A percentile compares a stretch with the other conserved stretches of the same genome.
phyloP scores from a whole-genome alignment of 2,329 filamentous ascomycete species.

The Pestalotiopsis sp. region DNA sequence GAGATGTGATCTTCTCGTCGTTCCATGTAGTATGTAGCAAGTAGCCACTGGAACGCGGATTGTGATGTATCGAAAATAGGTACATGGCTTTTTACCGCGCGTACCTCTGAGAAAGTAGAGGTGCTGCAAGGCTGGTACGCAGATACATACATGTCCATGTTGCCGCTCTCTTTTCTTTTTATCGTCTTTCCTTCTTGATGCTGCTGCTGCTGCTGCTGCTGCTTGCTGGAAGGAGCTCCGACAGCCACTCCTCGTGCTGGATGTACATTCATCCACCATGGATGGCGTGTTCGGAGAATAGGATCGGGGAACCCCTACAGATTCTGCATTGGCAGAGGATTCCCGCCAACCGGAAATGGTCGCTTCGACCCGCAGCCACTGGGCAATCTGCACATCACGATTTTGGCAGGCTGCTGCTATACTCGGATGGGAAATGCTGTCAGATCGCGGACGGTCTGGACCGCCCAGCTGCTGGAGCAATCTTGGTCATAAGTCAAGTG shows the following conservation, averaged over 20 bases:
- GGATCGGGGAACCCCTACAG: slow-evolving; percentile 4
- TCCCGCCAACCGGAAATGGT: slow-evolving; percentile 12
- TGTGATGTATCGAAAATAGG: background rate
- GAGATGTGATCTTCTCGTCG: background rate
- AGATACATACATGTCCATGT: background rate
- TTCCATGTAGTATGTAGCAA: background rate
- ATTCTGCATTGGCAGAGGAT: slow-evolving; percentile 8
- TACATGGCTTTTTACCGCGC: background rate
- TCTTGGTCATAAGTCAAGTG: background rate
- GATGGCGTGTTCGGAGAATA: slow-evolving; percentile 11
- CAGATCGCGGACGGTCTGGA: background rate
- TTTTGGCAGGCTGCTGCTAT: background rate
- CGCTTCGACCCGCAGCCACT: background rate
- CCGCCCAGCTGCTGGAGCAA: background rate
- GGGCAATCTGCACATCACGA: slow-evolving; percentile 4
- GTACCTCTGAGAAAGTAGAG: background rate
- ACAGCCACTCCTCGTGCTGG: background rate
- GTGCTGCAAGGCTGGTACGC: background rate
- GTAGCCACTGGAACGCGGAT: background rate
- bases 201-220: background rate
- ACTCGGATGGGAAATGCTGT: background rate
- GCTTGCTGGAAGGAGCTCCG: background rate
- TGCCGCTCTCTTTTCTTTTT: background rate
- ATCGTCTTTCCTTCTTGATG: background rate
- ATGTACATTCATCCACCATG: background rate